Percentiles rank a stretch among this genome's conserved stretches.
phyloP scores from a whole-genome alignment of 768 basidiomycete species.

The Sutorius australiensis region DNA sequence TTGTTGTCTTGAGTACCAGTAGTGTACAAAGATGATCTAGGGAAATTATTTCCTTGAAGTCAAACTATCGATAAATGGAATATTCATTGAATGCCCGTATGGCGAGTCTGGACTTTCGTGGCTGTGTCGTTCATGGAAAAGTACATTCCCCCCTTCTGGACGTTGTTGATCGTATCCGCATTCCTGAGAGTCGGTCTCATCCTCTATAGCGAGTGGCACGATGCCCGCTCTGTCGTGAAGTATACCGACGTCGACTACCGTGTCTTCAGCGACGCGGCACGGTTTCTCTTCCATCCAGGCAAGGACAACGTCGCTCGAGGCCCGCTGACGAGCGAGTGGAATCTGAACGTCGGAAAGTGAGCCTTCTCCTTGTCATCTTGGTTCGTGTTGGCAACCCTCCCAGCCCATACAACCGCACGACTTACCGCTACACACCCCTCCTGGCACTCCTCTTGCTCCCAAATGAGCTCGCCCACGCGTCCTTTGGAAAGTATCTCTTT shows the following conservation, averaged over 20 bases:
- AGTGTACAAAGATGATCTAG: no score
- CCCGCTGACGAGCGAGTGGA: constrained; percentile 41
- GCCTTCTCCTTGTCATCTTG: constrained; percentile 30
- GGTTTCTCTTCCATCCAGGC: constrained; percentile 55
- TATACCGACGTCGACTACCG: constrained; percentile 99
- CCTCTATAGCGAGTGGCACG: constrained; percentile 88
- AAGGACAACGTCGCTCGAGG: constrained; percentile 58
- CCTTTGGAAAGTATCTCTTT: constrained; percentile 91
- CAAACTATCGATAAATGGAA: no score
- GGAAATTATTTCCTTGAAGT: no score
- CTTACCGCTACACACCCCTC: constrained; percentile 95
- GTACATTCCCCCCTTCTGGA: constrained; percentile 39
- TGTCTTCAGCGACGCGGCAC: constrained; percentile 91
- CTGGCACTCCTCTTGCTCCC: constrained; percentile 80
- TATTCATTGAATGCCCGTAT: no score
- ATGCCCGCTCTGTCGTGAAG: constrained; percentile 75
- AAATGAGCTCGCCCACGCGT: constrained; percentile 73
- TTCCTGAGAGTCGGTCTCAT: constrained; percentile 69
- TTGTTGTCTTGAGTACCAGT: neutral
- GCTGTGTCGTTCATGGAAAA: neutral
- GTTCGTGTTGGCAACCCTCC: constrained; percentile 1
- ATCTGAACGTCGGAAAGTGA: constrained; percentile 67
- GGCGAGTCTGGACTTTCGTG: neutral
- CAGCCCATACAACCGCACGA: constrained; percentile 88
- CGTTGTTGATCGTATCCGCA: constrained; percentile 50